Conservation (phyloP, 495 filamentous ascomycete genomes). For the Penicillium verhagenii region DNA sequence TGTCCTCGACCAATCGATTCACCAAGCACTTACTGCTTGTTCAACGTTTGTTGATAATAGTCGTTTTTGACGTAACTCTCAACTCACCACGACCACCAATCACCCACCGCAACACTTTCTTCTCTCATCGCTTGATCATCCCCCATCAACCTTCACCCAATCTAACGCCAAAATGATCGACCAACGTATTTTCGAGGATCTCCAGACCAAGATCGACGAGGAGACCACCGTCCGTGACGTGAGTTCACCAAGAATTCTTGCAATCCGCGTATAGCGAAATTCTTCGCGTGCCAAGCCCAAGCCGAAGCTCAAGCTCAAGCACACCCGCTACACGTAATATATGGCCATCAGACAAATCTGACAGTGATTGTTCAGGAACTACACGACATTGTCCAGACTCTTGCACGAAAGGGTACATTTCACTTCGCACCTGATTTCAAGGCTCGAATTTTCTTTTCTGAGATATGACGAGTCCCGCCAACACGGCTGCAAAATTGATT, state of each 20-base stretch:
- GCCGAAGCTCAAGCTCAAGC: conserved; percentile 9
- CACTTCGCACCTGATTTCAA: neutral
- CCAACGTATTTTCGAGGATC: conserved; percentile 78
- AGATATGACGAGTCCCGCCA: neutral
- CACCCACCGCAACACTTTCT: conserved; percentile 11
- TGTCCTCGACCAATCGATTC: too few relatives aligned
- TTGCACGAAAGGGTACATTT: conserved; percentile 67
- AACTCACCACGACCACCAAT: conserved; percentile 10
- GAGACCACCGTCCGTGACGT: conserved; percentile 78
- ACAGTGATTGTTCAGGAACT: conserved; percentile 55
- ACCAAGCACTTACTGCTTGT: too few relatives aligned
- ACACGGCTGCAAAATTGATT: neutral
- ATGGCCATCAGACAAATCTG: conserved; percentile 5
- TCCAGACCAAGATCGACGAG: conserved; percentile 88
- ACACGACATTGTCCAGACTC: conserved; percentile 71
- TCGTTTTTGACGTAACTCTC: conserved; percentile 24
- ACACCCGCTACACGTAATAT: conserved; percentile 8
- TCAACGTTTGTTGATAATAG: neutral
- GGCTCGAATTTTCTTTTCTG: neutral
- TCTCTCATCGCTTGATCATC: neutral
- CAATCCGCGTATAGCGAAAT: conserved; percentile 8
- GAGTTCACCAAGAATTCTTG: conserved; percentile 22
- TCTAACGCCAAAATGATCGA: conserved; percentile 56
- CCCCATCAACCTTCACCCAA: neutral
- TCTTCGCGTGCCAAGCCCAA: conserved; percentile 25